Evolutionary conservation across 495 filamentous ascomycete species (phyloP).

Genomic region (Aspergillus homomorphus): DNA sequence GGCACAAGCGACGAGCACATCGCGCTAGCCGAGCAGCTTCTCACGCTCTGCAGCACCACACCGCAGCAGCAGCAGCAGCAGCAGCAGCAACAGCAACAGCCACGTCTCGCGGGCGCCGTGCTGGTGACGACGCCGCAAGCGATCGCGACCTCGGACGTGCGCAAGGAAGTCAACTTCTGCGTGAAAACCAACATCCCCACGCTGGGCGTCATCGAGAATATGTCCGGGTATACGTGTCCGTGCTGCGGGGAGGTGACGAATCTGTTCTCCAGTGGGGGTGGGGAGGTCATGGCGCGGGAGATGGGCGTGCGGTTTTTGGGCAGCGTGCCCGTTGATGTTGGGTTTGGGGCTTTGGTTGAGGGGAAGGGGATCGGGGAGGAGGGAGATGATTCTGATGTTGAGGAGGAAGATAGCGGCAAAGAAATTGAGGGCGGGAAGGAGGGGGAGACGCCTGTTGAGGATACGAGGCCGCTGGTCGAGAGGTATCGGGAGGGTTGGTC

Average conservation of each 20-base stretch:
- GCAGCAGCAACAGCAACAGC: conserved; percentile 22
- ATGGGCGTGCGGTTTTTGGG: conserved; percentile 82
- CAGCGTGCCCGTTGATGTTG: conserved; percentile 81
- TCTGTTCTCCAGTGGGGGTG: conserved; percentile 86
- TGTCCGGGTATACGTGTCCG: conserved; percentile 95
- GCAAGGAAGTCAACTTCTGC: conserved; percentile 97
- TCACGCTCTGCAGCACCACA: conserved; percentile 45
- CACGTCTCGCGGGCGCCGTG: conserved; percentile 73
- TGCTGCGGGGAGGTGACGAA: conserved; percentile 92
- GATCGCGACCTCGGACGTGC: conserved; percentile 86
- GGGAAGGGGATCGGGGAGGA: conserved; percentile 48
- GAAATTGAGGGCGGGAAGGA: conserved; percentile 45
- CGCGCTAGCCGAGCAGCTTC: conserved; percentile 79
- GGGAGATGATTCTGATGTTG: conserved; percentile 37
- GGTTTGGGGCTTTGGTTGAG: conserved; percentile 64
- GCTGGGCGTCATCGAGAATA: conserved; percentile 93
- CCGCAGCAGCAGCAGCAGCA: conserved; percentile 27
- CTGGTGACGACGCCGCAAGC: conserved; percentile 97
- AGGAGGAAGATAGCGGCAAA: conserved; percentile 39
- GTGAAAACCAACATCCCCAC: conserved; percentile 76
- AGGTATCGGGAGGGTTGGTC: conserved; percentile 80
- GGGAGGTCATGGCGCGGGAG: conserved; percentile 83
- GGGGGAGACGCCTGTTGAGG: conserved; percentile 21
- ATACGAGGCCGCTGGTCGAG: conserved; percentile 61
- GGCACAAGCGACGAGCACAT: conserved; percentile 98